Base-by-base conservation (phyloP, 2,329 filamentous ascomycete genomes). In the Trichoderma sp. region DNA sequence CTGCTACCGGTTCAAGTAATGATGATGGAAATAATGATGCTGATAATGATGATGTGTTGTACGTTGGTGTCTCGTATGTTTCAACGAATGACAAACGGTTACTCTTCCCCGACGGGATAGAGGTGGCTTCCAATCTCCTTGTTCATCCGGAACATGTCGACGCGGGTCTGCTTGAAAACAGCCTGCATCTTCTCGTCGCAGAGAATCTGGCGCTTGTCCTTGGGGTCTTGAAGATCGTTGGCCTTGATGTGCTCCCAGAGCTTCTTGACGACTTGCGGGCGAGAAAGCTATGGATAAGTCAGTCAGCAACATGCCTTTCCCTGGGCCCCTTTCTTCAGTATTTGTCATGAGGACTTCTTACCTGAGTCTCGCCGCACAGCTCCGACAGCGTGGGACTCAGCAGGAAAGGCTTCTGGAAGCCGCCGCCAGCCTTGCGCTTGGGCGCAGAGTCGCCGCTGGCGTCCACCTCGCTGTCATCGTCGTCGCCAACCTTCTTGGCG, bases 141-240 rank as follows among this genome's bases (percentile, higher is more conserved):
- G 82, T 97, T 98, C 94, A 99, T 98, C 71, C 92, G 93, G 78
- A 99, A 99, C 95, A 99, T 99, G 78, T 98, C 92, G 57, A 99
- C 90, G 73, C 86, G 91, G 72, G 93, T 87, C 73, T 90, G 86
- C 77, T 96, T 96, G 81, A 99, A 99, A 7, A 99, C 90, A 7
- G 90, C 90, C 67, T 91, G 88, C 90, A 99, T 90, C 71, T 87
- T 88, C 26, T 96, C 92, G 77, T 99, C 95, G 79, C 95, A 99
- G 30, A 87, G 82, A 68, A 99, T 99, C 71, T 97, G 92, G 24
- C 95, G 90, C 77, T 93, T 94, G 80, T 99, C 94, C 69, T 77
- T 87, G 0, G 93, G 94, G 71, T 98, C 93, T 77, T 99, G 95
- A 6, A 99, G 87, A 47, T 93, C 85, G 70, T 93, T 88, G 66